Percentiles rank a stretch among this genome's conserved stretches.
phyloP scores from a whole-genome alignment of 441 rosid genomes.

The Populus hybrid region DNA sequence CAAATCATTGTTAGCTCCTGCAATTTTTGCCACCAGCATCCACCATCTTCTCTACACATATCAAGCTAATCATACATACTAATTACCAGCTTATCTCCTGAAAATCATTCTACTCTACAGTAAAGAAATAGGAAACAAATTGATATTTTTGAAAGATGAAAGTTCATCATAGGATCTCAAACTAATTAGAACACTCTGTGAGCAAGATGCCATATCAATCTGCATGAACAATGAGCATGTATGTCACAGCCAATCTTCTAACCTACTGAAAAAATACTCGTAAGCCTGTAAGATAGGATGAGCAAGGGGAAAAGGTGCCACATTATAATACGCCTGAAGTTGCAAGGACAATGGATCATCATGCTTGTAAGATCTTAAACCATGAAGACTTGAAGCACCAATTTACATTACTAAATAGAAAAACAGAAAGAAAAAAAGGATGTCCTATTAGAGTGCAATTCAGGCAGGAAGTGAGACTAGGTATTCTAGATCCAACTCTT shows the following conservation, averaged over 20 bases:
- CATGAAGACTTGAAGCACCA: background rate
- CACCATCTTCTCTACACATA: slow-evolving; percentile 51
- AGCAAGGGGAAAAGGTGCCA: background rate
- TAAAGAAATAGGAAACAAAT: background rate
- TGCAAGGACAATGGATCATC: background rate
- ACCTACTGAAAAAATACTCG: background rate
- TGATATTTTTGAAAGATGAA: background rate
- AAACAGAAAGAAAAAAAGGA: background rate
- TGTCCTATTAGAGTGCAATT: background rate
- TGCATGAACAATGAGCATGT: background rate
- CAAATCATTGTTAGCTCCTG: slow-evolving; percentile 39
- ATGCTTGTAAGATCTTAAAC: background rate
- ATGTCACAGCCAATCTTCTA: background rate
- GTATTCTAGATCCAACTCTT: background rate
- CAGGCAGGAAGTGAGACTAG: background rate
- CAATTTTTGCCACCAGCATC: slow-evolving; percentile 39
- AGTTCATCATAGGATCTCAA: background rate
- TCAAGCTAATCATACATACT: slow-evolving; percentile 49
- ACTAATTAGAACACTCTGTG: background rate
- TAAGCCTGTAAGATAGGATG: background rate
- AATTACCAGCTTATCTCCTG: slow-evolving; percentile 38
- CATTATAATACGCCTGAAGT: background rate
- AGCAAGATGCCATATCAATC: background rate
- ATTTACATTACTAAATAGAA: background rate
- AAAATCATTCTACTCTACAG: slow-evolving; percentile 1